Evolutionary conservation across 2,329 filamentous ascomycete species (phyloP), one percentile per base, ranked within the genome.

Genomic region (Herpotrichia juniperi): DNA sequence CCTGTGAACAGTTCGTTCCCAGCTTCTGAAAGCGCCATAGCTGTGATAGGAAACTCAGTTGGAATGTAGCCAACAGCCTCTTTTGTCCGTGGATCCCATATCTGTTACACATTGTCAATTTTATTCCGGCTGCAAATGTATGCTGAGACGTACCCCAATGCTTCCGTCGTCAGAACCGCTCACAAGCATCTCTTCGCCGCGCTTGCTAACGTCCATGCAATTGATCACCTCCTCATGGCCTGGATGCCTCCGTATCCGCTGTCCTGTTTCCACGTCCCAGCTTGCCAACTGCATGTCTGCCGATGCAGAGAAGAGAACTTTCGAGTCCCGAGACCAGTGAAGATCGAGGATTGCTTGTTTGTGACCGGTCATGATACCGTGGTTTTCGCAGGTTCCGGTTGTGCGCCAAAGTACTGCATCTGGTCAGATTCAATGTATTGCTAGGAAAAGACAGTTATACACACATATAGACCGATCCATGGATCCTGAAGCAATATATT

Each of bases 221-320:
- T 97, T 99, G 78, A 99, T 87, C n/a, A 97, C 84, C 72, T 97
- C 93, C 66, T 97, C 93, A 69, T 99, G 94, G 1, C 94, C 94
- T 10, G 92, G 80, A 68, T 99, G 96, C 68, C 91, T 85, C 58
- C 94, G 88, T 82, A 97, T 96, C 67, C 94, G 86, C 60, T 88
- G 84, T n/a, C 93, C 93, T 0, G 91, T 93, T 61, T 94, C 93
- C 35, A 96, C 78, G 68, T 99, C 93, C 93, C 93, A 99, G 72
- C 91, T 96, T 32, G 93, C 93, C 25, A 97, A 81, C 61, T 93
- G 91, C 84, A 87, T 93, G 72, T 99, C 94, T 61, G 94, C 93
- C 28, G 93, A 96, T 39, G 93, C 93, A 7, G 93, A 94, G 69
- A 93, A 97, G 46, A 99, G 75, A 35, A 93, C 88, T 66, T 89